Percentiles rank a stretch among this genome's conserved stretches.
phyloP scores from a whole-genome alignment of 768 basidiomycete genomes.

The Tricholoma saponaceum region DNA sequence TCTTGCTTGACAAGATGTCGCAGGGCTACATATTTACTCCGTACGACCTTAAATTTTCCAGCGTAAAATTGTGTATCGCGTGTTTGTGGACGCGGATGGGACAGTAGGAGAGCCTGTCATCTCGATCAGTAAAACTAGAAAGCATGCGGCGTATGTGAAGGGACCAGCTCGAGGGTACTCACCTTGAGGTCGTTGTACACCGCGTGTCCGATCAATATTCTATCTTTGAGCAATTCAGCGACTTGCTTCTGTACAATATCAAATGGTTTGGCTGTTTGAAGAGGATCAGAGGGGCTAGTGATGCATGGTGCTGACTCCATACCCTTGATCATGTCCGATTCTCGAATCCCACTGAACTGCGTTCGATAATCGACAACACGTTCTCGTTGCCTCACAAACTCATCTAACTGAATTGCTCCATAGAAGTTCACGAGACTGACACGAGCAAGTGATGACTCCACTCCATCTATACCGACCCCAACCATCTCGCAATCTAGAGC shows the following conservation, averaged over 20 bases:
- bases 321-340: slow-evolving; percentile 70
- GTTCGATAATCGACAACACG: slow-evolving; percentile 92
- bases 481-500: slow-evolving; percentile 98
- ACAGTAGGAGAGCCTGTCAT: slow-evolving; percentile 58
- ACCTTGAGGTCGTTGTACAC: slow-evolving; percentile 89
- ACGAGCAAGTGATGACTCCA: slow-evolving; percentile 82
- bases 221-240: slow-evolving; percentile 69
- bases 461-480: slow-evolving; percentile 81
- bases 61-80: slow-evolving; percentile 71
- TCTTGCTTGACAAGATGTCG: slow-evolving; percentile 79
- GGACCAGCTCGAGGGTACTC: slow-evolving; percentile 11
- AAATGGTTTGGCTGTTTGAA: slow-evolving; percentile 63
- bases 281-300: not conserved
- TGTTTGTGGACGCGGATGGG: slow-evolving; percentile 59
- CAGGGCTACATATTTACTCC: slow-evolving; percentile 68
- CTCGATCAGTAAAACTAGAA: slow-evolving; percentile 6
- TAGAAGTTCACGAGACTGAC: slow-evolving; percentile 89
- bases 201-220: slow-evolving; percentile 87
- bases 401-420: slow-evolving; percentile 76
- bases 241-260: slow-evolving; percentile 76
- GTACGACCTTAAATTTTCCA: slow-evolving; percentile 53
- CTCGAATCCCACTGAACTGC: slow-evolving; percentile 80
- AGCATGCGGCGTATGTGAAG: not conserved
- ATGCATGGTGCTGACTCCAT: slow-evolving; percentile 10
- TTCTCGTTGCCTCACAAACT: slow-evolving; percentile 83